Base-by-base conservation (phyloP, 2,329 filamentous ascomycete species). In the Thelonectria blattea region DNA sequence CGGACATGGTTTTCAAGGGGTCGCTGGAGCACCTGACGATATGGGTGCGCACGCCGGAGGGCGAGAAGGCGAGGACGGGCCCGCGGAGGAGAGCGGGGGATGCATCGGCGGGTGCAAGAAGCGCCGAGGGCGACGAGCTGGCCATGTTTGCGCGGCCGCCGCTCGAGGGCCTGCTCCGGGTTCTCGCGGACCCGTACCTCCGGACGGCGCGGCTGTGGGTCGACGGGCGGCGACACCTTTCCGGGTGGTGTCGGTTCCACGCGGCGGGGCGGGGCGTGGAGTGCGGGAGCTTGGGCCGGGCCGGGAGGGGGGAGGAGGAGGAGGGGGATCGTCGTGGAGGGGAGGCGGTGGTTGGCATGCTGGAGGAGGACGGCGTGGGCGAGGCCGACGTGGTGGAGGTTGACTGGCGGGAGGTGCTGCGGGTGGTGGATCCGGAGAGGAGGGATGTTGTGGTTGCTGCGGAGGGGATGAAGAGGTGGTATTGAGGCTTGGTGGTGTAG, bases 121-220 rank as follows among this genome's bases (percentile, higher is more conserved):
- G n/a, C n/a, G n/a, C n/a, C n/a, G n/a, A n/a, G n/a, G n/a, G n/a
- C n/a, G n/a, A 43, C 18, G 67, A 63, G 34, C 45, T 64, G 14
- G 54, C 52, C 43, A 64, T 72, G 24, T 73, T 75, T 50, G 55
- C 62, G n/a, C 68, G 68, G 45, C 68, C 71, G 20, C 68, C 76
- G 67, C 57, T 76, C 22, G 67, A 66, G 57, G 73, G 75, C 3
- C 64, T 83, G 9, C 65, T 83, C 47, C 69, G 71, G 52, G 68
- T 83, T 17, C 66, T 84, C 55, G 70, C 75, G 43, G 81, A 83
- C 58, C 81, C 81, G 49, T 77, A 81, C 48, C 70, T 83, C 37
- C 70, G 78, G 49, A 72, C 63, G 43, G 78, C 76, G 14, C 71
- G 75, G 57, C 65, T 83, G 27, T 71, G 70, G 64, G 74, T 80